Base-by-base conservation (phyloP, 129 eudicot species). In the Arctium minus region DNA sequence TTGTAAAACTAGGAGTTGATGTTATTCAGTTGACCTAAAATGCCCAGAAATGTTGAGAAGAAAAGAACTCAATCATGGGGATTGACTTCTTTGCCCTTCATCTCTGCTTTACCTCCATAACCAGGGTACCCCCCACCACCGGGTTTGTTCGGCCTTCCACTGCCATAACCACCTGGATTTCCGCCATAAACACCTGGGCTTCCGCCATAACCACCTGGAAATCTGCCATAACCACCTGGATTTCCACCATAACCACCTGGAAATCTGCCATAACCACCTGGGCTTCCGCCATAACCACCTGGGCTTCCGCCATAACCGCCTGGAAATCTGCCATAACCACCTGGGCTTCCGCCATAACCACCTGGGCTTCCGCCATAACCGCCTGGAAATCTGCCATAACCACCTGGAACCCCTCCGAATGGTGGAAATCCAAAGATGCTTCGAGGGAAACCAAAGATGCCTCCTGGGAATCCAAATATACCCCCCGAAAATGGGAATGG, bases 61-160 rank as follows among this genome's bases (percentile, higher is more conserved):
- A 70, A 3, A 79, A 64, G 13, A 67, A 30, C 2, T 79, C 76
- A 70, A 44, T 69, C 42, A 70, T 70, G 76, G 33, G 68, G 18
- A 69, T 68, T 44, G 82, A 69, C 75, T 68, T 8, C 10, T 32
- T 70, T 33, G 17, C 83, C 56, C 68, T 79, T 70, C 46, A 42
- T 71, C 81, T 78, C 81, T 64, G 60, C 60, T 37, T 56, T 62
- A 76, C 40, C 42, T 53, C 70, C 70, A 76, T 76, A 76, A 76
- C 79, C 79, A 53, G 80, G 70, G 79, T 35, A 31, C 12, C 53
- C 53, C 53, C 67, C 67, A n/a, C 27, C 32, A 33, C 81, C 53
- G 11, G 71, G 27, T 38, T 38, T 39, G 15, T 17, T 37, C 15
- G 72, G 50, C 70, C 46, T n/a, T 56, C 80, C 80, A 77, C 72